These are phyloP conservation scores for Ustilago bromivora DNA, from an alignment of 1,284 basidiomycete genomes.

Conservation along the genomic window DNA sequence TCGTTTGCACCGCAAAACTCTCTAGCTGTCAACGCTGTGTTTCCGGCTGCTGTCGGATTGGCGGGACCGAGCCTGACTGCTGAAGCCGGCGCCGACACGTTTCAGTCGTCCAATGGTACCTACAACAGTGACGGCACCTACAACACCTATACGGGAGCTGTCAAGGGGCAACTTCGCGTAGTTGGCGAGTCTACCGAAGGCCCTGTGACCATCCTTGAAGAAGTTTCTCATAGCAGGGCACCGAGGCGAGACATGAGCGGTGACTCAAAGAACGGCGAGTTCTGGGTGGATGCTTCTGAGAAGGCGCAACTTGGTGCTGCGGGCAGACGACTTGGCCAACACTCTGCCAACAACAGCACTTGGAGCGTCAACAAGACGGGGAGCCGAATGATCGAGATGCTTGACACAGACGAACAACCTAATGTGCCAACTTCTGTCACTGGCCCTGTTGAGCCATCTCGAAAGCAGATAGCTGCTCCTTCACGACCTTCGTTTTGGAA, in stretches of 20 bases:
- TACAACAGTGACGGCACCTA: slow-evolving; percentile 34
- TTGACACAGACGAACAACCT: slow-evolving; percentile 29
- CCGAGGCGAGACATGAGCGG: slow-evolving; percentile 25
- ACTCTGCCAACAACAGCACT: slow-evolving; percentile 30
- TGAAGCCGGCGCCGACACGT: slow-evolving; percentile 14
- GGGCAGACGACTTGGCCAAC: slow-evolving; percentile 25
- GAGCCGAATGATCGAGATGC: slow-evolving; percentile 44
- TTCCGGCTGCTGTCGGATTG: neutral
- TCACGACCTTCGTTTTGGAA: slow-evolving; percentile 37
- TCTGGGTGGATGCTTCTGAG: slow-evolving; percentile 16
- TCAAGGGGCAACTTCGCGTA: slow-evolving; percentile 30
- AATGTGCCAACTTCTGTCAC: slow-evolving; percentile 25
- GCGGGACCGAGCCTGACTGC: slow-evolving; percentile 7
- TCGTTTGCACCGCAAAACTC: slow-evolving; percentile 12
- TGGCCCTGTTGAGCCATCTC: slow-evolving; percentile 19
- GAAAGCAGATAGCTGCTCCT: slow-evolving; percentile 14
- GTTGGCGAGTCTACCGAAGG: slow-evolving; percentile 18
- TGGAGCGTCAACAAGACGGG: slow-evolving; percentile 34
- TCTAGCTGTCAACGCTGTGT: neutral
- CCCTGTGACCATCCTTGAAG: slow-evolving; percentile 13
- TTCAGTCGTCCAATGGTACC: slow-evolving; percentile 25
- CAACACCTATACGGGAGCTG: slow-evolving; percentile 39
- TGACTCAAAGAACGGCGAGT: slow-evolving; percentile 23
- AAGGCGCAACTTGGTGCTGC: slow-evolving; percentile 17
- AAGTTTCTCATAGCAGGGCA: slow-evolving; percentile 4